These are phyloP conservation scores for Medicago lupulina DNA, from an alignment of 306 rosid species.

Conservation along the genomic window DNA sequence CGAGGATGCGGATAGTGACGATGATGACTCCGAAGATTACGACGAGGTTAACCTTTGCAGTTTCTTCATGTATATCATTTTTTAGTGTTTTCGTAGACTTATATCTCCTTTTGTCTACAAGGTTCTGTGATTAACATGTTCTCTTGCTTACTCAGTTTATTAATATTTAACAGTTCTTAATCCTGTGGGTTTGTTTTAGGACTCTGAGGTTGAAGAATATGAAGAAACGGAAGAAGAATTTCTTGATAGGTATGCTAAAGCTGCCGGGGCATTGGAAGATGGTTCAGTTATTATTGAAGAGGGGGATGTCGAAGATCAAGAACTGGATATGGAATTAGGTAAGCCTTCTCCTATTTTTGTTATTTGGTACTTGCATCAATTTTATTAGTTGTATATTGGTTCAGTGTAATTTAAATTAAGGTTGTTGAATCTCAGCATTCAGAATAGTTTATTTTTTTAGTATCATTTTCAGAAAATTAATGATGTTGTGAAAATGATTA, in stretches of 20 bases:
- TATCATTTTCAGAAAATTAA: conserved; percentile 17
- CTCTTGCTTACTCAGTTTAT: conserved; percentile 14
- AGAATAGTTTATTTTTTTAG: conserved; percentile 16
- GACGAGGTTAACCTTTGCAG: conserved; percentile 65
- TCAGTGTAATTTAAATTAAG: background rate
- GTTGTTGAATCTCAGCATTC: conserved; percentile 3
- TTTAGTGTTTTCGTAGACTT: conserved; percentile 22
- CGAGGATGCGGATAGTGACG: conserved; percentile 46
- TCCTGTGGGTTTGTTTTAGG: conserved; percentile 51
- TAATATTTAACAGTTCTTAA: background rate
- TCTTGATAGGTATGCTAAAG: conserved; percentile 85
- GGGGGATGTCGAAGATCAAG: conserved; percentile 76
- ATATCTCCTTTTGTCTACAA: conserved; percentile 21
- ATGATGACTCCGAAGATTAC: conserved; percentile 60
- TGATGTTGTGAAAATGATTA: conserved; percentile 14
- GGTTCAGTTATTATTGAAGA: conserved; percentile 71
- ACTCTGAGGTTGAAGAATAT: conserved; percentile 76
- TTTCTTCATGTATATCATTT: conserved; percentile 33
- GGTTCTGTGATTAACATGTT: conserved; percentile 2
- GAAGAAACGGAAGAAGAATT: conserved; percentile 89
- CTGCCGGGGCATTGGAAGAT: conserved; percentile 76
- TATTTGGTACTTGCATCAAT: conserved; percentile 16
- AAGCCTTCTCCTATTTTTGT: conserved; percentile 34
- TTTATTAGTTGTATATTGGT: conserved; percentile 2
- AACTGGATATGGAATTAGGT: conserved; percentile 72